These are phyloP conservation scores for Exophiala spinifera DNA, from an alignment of 2,329 filamentous ascomycete genomes.

Conservation along the genomic window DNA sequence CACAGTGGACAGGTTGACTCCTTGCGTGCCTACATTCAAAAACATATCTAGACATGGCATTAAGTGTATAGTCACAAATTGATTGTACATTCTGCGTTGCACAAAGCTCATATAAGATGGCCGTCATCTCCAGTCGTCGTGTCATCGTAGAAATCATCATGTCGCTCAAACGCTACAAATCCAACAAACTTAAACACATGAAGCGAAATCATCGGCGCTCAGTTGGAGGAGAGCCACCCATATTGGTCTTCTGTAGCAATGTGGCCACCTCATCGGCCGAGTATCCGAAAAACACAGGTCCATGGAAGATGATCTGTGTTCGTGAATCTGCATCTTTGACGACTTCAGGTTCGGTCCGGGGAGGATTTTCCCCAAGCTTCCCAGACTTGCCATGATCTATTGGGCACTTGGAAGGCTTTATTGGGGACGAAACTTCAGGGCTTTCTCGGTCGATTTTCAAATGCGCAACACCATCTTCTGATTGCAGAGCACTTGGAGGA, in stretches of 20 bases:
- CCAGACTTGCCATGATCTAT: slow-evolving; percentile 17
- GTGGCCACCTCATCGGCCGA: slow-evolving; percentile 76
- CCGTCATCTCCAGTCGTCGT: slow-evolving; percentile 5
- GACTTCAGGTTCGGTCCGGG: slow-evolving; percentile 2
- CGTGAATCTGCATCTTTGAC: slow-evolving; percentile 17
- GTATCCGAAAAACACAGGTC: slow-evolving; percentile 92
- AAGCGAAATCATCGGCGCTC: neutral
- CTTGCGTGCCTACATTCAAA: slow-evolving; percentile 28
- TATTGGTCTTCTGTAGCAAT: slow-evolving; percentile 56
- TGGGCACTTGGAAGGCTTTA: slow-evolving; percentile 8
- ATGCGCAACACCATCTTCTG: slow-evolving; percentile 17
- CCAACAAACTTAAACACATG: neutral
- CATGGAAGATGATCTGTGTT: slow-evolving; percentile 82
- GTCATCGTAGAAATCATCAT: slow-evolving; percentile 8
- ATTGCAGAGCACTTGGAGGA: slow-evolving; percentile 32
- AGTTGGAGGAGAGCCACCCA: neutral
- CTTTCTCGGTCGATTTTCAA: slow-evolving; percentile 10
- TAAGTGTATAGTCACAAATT: neutral
- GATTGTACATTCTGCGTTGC: slow-evolving; percentile 3
- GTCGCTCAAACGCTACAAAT: slow-evolving; percentile 27
- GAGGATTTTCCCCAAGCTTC: slow-evolving; percentile 9
- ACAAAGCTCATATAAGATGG: neutral
- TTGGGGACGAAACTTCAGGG: slow-evolving; percentile 29
- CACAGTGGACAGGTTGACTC: slow-evolving; percentile 30
- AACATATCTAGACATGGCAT: neutral